A percentile compares a stretch with the other conserved stretches of the same genome.
phyloP scores from a whole-genome alignment of 2,329 filamentous ascomycete species.

The Fragosphaeria purpurea region DNA sequence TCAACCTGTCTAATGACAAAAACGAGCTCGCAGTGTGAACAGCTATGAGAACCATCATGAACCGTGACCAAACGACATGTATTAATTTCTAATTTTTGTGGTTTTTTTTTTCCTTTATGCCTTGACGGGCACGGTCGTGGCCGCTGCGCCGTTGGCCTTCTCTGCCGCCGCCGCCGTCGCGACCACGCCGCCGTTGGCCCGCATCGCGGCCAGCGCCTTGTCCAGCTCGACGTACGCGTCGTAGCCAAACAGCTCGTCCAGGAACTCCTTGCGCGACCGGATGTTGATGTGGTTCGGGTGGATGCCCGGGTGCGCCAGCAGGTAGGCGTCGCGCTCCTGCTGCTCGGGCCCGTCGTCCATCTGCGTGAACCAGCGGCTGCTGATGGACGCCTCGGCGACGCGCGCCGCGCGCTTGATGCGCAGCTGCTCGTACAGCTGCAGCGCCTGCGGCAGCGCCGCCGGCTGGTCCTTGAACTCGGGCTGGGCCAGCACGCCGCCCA shows the following conservation, averaged over 20 bases:
- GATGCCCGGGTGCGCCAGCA: slow-evolving; percentile 10
- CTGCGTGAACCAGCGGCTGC: slow-evolving; percentile 7
- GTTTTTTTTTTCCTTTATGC: not conserved
- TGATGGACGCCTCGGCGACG: slow-evolving; percentile 5
- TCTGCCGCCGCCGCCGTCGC: not conserved
- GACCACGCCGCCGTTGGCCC: not conserved
- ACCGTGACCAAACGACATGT: no score
- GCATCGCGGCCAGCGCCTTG: slow-evolving; percentile 2
- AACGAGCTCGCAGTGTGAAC: no score
- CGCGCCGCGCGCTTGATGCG: slow-evolving; percentile 8
- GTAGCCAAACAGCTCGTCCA: slow-evolving; percentile 11
- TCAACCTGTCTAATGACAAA: no score
- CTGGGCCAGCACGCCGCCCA: slow-evolving; percentile 27
- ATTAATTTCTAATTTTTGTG: no score
- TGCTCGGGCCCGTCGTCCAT: slow-evolving; percentile 8
- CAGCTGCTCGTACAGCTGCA: slow-evolving; percentile 6
- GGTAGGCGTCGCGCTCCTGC: slow-evolving; percentile 8
- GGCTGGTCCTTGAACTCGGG: slow-evolving; percentile 1
- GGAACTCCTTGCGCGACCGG: slow-evolving; percentile 9
- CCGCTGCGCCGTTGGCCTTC: not conserved
- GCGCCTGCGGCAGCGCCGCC: not conserved
- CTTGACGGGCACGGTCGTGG: not conserved
- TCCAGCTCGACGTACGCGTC: slow-evolving; percentile 3
- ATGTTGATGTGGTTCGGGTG: slow-evolving; percentile 8
- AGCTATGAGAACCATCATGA: no score